A percentile compares a stretch with the other conserved stretches of the same genome.
phyloP scores from a whole-genome alignment of 2,329 filamentous ascomycete genomes.

The Myriosclerotinia duriaeana region DNA sequence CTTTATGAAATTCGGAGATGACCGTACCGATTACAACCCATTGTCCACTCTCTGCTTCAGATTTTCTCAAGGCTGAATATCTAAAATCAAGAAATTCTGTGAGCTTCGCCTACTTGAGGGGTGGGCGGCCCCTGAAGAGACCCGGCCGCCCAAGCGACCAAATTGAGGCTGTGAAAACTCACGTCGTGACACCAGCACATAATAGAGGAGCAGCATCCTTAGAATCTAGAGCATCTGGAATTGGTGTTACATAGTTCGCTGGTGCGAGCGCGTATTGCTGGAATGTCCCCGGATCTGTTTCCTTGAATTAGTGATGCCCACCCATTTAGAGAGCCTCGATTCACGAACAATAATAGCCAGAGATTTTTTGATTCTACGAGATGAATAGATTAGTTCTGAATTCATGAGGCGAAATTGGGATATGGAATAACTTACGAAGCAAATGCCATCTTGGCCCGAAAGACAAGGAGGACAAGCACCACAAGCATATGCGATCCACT shows the following conservation, averaged over 20 bases:
- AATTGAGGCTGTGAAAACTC: slow-evolving; percentile 31
- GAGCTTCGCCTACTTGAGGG: slow-evolving; percentile 35
- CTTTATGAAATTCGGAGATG: slow-evolving; percentile 25
- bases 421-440: slow-evolving; percentile 52
- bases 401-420: slow-evolving; percentile 5
- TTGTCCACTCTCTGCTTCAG: slow-evolving; percentile 48
- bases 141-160: slow-evolving; percentile 21
- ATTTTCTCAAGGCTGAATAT: slow-evolving; percentile 64
- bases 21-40: slow-evolving; percentile 39
- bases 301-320: slow-evolving; percentile 6
- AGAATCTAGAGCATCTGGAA: slow-evolving; percentile 59
- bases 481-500: slow-evolving; percentile 56
- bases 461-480: slow-evolving; percentile 53
- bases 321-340: slow-evolving; percentile 4
- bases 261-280: slow-evolving; percentile 66
- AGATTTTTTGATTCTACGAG: slow-evolving; percentile 52
- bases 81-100: slow-evolving; percentile 31
- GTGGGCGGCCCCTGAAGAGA: slow-evolving; percentile 18
- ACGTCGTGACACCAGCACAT: slow-evolving; percentile 64
- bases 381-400: slow-evolving; percentile 22
- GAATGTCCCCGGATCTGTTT: slow-evolving; percentile 61
- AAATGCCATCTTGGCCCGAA: slow-evolving; percentile 62
- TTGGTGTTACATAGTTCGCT: slow-evolving; percentile 68
- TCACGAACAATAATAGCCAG: slow-evolving; percentile 59
- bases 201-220: slow-evolving; percentile 65